Base-by-base conservation (phyloP, 2,329 filamentous ascomycete genomes). In the Nakataea oryzae region DNA sequence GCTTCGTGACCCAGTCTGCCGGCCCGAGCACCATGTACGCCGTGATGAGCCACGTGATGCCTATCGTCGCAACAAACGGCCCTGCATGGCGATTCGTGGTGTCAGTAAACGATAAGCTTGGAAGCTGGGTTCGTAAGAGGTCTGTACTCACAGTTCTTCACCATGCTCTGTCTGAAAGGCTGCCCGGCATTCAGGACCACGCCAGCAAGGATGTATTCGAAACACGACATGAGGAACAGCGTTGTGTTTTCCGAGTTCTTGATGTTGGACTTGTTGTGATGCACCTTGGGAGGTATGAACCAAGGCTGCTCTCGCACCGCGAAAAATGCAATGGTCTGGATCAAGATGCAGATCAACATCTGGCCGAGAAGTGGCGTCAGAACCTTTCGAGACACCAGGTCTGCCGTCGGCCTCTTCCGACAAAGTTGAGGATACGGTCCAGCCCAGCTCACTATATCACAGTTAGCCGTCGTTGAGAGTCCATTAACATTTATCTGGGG, bases 181-280 rank as follows among this genome's bases (percentile, higher is more conserved):
- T 85, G 86, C 1, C 95, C 96, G n/a, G 95, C 91, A 68, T 89
- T 96, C 32, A 99, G 81, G 1, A 97, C 89, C 54, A 97, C 82
- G 4, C 91, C 95, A 0, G 91, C 90, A 27, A 97, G 81, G 50
- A 96, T 96, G 73, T 99, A 99, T 72, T 97, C 93, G 70, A 93
- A 97, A 73, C 92, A 97, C 1, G 90, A 96, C 6, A 93, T 80
- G 32, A 97, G 76, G 77, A 99, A 99, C 1, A 99, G 78, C 0
- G 89, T 86, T 0, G 93, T 96, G 70, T 99, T 97, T 69, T 97
- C 90, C 12, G 91, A 96, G 74, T 97, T 97, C 69, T 88, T 82
- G 61, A 93, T 88, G 71, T 95, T 96, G 28, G 89, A 88, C 70
- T 95, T 88, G 32, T 96, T 83, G 29, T 83, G 84, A 70, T 92